Conservation (phyloP, 2,329 filamentous ascomycete species). For the Penicillium capsulatum region DNA sequence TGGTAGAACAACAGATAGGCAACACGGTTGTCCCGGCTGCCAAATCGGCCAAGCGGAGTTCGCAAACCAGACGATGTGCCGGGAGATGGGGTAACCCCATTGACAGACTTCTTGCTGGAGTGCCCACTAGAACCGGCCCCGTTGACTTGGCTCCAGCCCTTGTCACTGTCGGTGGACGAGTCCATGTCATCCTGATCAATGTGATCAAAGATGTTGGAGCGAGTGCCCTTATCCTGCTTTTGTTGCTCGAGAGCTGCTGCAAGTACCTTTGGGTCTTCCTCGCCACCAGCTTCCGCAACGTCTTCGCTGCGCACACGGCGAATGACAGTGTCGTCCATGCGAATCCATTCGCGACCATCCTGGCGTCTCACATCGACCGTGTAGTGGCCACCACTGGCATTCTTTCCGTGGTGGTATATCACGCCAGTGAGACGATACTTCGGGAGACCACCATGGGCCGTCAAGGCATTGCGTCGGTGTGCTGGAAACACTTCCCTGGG, state of each 20-base stretch:
- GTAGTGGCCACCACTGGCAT: conserved; percentile 92
- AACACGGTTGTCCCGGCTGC: conserved; percentile 86
- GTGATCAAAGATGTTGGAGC: conserved; percentile 70
- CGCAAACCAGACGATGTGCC: conserved; percentile 54
- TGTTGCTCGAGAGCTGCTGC: conserved; percentile 63
- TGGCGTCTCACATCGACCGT: conserved; percentile 95
- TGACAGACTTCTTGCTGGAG: conserved; percentile 69
- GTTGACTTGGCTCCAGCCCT: conserved; percentile 80
- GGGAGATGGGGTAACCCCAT: conserved; percentile 55
- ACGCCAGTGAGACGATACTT: conserved; percentile 84
- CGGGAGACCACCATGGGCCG: conserved; percentile 65
- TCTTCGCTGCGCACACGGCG: conserved; percentile 80
- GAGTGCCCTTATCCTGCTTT: conserved; percentile 49
- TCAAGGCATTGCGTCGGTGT: conserved; percentile 63
- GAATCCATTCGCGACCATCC: conserved; percentile 93
- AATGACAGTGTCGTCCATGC: conserved; percentile 89
- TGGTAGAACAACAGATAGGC: conserved; percentile 97
- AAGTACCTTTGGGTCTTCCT: conserved; percentile 70
- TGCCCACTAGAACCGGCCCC: conserved; percentile 47
- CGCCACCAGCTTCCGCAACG: conserved; percentile 77
- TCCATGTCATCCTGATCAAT: conserved; percentile 62
- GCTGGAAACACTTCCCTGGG: conserved; percentile 83
- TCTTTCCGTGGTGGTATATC: conserved; percentile 97
- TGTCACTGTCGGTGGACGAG: conserved; percentile 56
- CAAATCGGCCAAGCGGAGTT: conserved; percentile 54